Base-by-base conservation (phyloP, 345 rosid species). In the Chamaenerion angustifolium region DNA sequence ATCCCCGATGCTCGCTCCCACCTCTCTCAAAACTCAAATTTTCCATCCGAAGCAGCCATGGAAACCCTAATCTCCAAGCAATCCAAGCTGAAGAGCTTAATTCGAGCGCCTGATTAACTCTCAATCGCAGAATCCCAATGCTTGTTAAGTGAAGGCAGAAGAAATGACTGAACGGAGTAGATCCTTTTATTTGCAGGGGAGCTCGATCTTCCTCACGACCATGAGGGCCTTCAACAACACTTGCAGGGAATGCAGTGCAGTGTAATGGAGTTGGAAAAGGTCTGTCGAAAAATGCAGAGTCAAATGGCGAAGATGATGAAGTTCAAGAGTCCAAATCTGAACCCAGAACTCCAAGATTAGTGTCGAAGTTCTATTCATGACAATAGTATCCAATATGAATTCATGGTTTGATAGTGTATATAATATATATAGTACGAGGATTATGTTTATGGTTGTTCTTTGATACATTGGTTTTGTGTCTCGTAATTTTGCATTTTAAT, bases 341-440 rank as follows among this genome's bases (percentile, higher is more conserved):
- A 57, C 45, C 44, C 11, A 59, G 54, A 9, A 64, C 60, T 48
- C 55, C 55, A 47, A 59, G 64, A 48, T 31, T 45, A 42, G 63
- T 68, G 50, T 76, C 76, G 10, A 68, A 51, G 56, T 66, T 68
- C 7, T 75, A 78, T 61, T 72, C 45, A 55, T 31, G 40, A 13
- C 16, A 25, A 14, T 23, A 23, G 27, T 2, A 23, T 23, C 27
- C 2, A 23, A 23, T 23, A 23, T 23, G 2, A 23, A 5, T 23
- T 23, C 27, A 23, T 23, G 27, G 27, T 23, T 23, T 23, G 27
- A 5, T 23, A 5, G 27, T 23, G 27, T 23, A 23, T 23, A 23
- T 23, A 23, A 23, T n/a, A n/a, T 23, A 23, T 23, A 23, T 23
- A 23, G 27, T 23, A 23, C 5, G 27, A 23, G 27, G 27, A 23